A percentile compares a stretch with the other conserved stretches of the same genome.
phyloP scores from a whole-genome alignment of 2,329 filamentous ascomycete species.

The Monosporascus sp. region DNA sequence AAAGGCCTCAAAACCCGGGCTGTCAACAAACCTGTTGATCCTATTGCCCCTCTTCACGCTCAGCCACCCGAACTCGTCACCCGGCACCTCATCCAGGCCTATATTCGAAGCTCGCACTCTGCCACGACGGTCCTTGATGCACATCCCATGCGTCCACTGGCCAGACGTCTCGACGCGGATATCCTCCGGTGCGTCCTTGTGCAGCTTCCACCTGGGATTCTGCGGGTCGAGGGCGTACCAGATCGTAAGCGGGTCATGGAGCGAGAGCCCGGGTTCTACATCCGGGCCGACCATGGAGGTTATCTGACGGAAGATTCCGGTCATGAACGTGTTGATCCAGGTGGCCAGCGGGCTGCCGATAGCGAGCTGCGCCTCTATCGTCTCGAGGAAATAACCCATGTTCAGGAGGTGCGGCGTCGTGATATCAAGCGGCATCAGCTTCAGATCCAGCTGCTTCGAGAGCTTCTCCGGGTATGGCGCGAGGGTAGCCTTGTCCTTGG shows the following conservation, averaged over 20 bases:
- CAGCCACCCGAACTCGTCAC: slow-evolving; percentile 74
- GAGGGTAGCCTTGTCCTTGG: slow-evolving; percentile 44
- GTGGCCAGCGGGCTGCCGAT: slow-evolving; percentile 66
- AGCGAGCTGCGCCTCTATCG: slow-evolving; percentile 49
- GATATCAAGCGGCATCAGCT: slow-evolving; percentile 71
- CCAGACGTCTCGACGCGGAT: slow-evolving; percentile 84
- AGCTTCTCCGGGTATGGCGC: slow-evolving; percentile 60
- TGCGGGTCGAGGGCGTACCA: slow-evolving; percentile 69
- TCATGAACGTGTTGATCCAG: slow-evolving; percentile 69
- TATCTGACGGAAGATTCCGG: slow-evolving; percentile 65
- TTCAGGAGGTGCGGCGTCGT: slow-evolving; percentile 66
- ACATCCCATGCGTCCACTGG: slow-evolving; percentile 94
- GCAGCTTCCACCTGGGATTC: slow-evolving; percentile 51
- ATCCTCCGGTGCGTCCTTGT: slow-evolving; percentile 62
- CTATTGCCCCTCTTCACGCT: slow-evolving; percentile 71
- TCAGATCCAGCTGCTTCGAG: slow-evolving; percentile 59
- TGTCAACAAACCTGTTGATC: slow-evolving; percentile 65
- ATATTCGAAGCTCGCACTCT: slow-evolving; percentile 49
- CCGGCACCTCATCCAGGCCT: slow-evolving; percentile 49
- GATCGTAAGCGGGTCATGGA: slow-evolving; percentile 74
- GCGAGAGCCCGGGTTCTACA: slow-evolving; percentile 54
- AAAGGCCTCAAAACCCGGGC: slow-evolving; percentile 65
- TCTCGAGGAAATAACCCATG: slow-evolving; percentile 52
- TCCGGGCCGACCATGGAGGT: slow-evolving; percentile 54
- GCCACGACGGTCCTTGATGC: slow-evolving; percentile 70